Base-by-base conservation (phyloP, 1,139 yeast genomes). In the Maudiozyma humilis region DNA sequence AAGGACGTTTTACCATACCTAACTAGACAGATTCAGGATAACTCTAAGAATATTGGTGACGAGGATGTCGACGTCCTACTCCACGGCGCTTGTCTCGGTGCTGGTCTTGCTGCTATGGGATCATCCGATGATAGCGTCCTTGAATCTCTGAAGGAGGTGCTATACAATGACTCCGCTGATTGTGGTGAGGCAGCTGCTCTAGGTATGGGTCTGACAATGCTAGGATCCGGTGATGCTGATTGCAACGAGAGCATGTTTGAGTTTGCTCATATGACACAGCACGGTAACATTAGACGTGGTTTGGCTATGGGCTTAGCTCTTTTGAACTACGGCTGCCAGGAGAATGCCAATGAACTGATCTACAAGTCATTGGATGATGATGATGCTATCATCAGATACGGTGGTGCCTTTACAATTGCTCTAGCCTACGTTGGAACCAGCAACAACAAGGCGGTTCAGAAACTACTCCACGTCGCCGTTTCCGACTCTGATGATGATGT, bases 351-450 rank as follows among this genome's bases (percentile, higher is more conserved):
- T 54, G 67, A 65, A n/a, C 67, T 78, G 29, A 85, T 91, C 54
- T 79, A 77, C 36, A 71, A 73, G 51, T 71, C 91, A 60, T 66
- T 87, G 59, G 69, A 67, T 8, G 91, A 82, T 60, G 95, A 87
- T 61, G 85, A 82, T 53, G 76, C 95, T 7, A 79, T 85, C 47
- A 74, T 93, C 54, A 82, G 99, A 67, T 91, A 89, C 63, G 98
- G 98, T 65, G 97, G 96, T 62, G 94, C 91, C 38, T 88, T 80
- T 64, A 82, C 96, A 4, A 77, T 91, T 57, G 97, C 96, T 1
- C 73, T 93, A 56, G 97, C 98, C 1, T 93, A 88, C 65, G 95
- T 94, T 44, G 99, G 99, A 49, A 91, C 98, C 13, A 95, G 96
- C 32, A 82, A 84, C 65, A 88, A 88, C 64, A 69, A 70, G 46